phyloP scores from a whole-genome alignment of 208 protist species.

The Leishmania turanica region DNA sequence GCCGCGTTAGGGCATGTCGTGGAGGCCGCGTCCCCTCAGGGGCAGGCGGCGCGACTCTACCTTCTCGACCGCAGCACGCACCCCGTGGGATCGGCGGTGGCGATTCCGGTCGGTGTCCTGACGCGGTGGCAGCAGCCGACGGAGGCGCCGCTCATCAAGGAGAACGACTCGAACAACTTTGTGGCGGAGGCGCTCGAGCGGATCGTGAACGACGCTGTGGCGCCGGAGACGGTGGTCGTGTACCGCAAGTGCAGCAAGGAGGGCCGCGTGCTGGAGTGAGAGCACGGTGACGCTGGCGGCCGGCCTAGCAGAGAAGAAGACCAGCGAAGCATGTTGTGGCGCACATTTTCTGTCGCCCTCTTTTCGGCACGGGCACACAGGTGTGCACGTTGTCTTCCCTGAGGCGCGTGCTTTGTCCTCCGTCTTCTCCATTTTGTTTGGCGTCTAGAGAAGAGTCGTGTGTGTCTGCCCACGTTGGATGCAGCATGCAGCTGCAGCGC shows the following conservation, averaged over 20 bases:
- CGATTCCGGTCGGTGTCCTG: conserved; percentile 34
- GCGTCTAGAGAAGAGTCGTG: background rate
- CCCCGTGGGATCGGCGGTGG: conserved; percentile 52
- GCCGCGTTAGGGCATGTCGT: conserved; percentile 30
- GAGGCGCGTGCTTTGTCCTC: background rate
- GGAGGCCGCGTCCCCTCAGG: conserved; percentile 49
- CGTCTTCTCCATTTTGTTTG: background rate
- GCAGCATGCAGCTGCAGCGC: background rate
- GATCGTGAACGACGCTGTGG: conserved; percentile 14
- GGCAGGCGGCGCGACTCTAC: conserved; percentile 62
- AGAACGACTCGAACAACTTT: conserved; percentile 51
- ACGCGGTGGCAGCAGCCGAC: conserved; percentile 26
- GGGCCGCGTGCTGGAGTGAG: conserved; percentile 2
- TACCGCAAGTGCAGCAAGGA: conserved; percentile 11
- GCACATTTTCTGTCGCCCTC: conserved; percentile 1
- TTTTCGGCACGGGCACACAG: background rate
- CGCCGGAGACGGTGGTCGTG: conserved; percentile 22
- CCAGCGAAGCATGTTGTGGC: background rate
- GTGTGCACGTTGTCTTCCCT: background rate
- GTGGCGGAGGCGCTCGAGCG: conserved; percentile 40
- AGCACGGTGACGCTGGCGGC: background rate
- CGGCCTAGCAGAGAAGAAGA: background rate
- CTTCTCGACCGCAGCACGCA: conserved; percentile 40
- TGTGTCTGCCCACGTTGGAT: background rate
- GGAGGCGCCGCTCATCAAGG: conserved; percentile 31